Evolutionary conservation across 202 grass and related monocot species (phyloP), one percentile per base, ranked within the genome.

Genomic region (Panicum hallii): DNA sequence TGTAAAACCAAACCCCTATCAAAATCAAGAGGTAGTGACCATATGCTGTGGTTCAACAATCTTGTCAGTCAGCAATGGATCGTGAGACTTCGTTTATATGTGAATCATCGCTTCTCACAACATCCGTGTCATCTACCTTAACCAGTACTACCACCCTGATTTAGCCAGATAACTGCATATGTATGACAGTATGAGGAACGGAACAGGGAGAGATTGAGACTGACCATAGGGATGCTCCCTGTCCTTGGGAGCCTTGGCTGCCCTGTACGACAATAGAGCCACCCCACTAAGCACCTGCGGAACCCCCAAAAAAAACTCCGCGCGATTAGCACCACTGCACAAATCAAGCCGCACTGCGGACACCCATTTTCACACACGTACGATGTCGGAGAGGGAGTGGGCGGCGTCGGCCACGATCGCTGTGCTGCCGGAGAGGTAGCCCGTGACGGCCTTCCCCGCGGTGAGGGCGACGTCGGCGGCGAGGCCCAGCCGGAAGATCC

Each of bases 181-280:
- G 19, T 42, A 66, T 0, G 56, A 26, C 26, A 26, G 26, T 26
- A 26, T 26, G n/a, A 78, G 61, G 80, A 62, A 53, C 69, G 11
- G 28, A 75, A 13, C 38, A 53, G 6, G 42, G 7, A 70, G 34
- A 46, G 63, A 38, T 76, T 34, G 72, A 61, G 46, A 87, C 85
- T 89, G 68, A 99, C 96, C 96, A 84, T 99, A 99, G n/a, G 93
- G 96, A 78, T 99, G 93, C 70, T 99, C 90, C 69, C 88, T 81
- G 77, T 99, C 96, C 79, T 82, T 99, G 42, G 96, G 96, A 86
- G 84, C 91, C 58, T 82, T 95, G 44, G 96, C 93, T 8, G 93
- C 90, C 86, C 85, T 99, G 79, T 90, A 99, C 1, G 96, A 99
- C 72, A 91, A 65, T 79, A 93, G 77, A 52, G 93, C 93, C 82